Base-by-base conservation (phyloP, 2,329 filamentous ascomycete species). In the Aspergillus puulaauensis region DNA sequence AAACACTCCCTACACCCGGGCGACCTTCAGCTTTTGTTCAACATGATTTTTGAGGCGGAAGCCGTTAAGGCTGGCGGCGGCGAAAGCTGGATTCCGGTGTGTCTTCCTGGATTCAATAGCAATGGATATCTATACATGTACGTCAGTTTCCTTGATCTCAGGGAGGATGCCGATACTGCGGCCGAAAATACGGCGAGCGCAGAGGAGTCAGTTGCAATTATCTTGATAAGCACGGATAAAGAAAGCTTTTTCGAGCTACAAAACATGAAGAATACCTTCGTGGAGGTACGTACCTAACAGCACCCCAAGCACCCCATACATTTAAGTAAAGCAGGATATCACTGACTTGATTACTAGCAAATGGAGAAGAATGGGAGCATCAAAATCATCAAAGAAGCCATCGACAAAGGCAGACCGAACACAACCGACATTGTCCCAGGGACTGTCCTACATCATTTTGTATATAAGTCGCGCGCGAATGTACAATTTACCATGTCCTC, bases 91-190 rank as follows among this genome's bases (percentile, higher is more conserved):
- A 93, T 98, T 48, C 95, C 95, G 0, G 82, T 99, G 6, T 99
- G 95, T 68, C 83, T 99, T 3, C 96, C 95, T 0, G 93, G 93
- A 5, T 99, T 99, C 78, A 99, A 99, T 77, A 98, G 91, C 73
- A 90, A 88, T 52, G 96, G 95, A 24, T 99, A 96, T 71, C 82
- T 99, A 1, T 97, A 99, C 79, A 98, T 99, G 92, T 99, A 98
- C 70, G 95, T 99, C 71, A 96, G 91, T 79, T 99, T 98, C 73
- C 84, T 99, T 61, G 87, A 91, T 65, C 80, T 85, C 39, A 79
- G 82, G 44, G 74, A 80, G 23, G 79, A 77, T n/a, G 69, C 75
- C 33, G 78, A 75, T 54, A 74, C 74, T 27, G 72, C 76, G 54
- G 66, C 71, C 54, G 70, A 78, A 60, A 71, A 78, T 37, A 74